Base-by-base conservation (phyloP, 768 basidiomycete genomes). In the Pleurotus salmoneostramineus region DNA sequence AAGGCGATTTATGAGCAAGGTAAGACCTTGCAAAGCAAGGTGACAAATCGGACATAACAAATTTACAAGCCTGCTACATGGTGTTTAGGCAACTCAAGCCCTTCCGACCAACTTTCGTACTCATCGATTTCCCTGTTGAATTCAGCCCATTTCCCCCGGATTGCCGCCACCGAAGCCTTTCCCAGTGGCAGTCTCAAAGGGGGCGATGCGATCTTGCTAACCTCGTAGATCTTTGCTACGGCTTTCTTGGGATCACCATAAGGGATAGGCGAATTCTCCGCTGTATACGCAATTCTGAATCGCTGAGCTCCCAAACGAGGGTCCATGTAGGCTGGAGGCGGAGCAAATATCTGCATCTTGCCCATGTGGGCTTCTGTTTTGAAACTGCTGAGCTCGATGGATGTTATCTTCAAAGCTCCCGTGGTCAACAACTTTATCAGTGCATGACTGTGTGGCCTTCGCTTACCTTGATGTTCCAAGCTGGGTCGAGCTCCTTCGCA, bases 391-490 rank as follows among this genome's bases (percentile, higher is more conserved):
- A 40, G 42, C 43, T 15, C 33, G 3, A n/a, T 21, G 4, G 55
- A 31, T 4, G 27, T 14, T 31, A 45, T 45, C 12, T 45, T 3
- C 44, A 40, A 6, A 40, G 6, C 11, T 15, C 5, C 44, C 6
- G n/a, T n/a, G n/a, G 7, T 45, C n/a, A 45, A 8, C 17, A 15
- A 6, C n/a, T 45, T 6, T 8, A n/a, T 45, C 6, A 6, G 14
- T 40, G 6, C 37, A 40, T 40, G n/a, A 8, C 10, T n/a, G n/a
- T 1, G 14, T 14, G 6, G 37, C 37, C 37, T 14, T 6, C 11
- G 2, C 64, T 15, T 37, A 47, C 46, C 33, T 61, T 56, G 35
- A 74, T 74, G 50, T 75, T 77, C 74, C 75, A 77, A 10, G 50
- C 56, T 1, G 72, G 72, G 21, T 70, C 63, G 7, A 77, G 7